A percentile compares a stretch with the other conserved stretches of the same genome.
These are phyloP conservation scores for Daldinia childiae DNA, from an alignment of 495 filamentous ascomycete species.

Conservation along the genomic window DNA sequence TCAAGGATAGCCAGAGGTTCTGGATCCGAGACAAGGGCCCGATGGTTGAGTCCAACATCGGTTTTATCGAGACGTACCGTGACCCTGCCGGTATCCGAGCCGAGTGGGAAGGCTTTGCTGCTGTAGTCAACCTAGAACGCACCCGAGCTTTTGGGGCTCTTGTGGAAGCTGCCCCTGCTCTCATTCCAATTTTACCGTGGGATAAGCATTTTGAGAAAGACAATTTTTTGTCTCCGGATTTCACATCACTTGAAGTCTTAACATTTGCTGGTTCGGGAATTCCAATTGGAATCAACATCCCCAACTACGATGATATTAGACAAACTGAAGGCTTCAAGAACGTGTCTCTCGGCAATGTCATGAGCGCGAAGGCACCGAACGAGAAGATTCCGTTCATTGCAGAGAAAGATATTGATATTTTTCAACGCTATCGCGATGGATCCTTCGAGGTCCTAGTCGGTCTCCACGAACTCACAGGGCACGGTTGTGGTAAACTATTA, in stretches of 20 bases:
- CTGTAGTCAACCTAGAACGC: constrained; percentile 79
- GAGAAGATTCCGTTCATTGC: constrained; percentile 90
- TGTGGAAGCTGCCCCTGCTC: constrained; percentile 78
- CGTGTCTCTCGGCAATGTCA: constrained; percentile 88
- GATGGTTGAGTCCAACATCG: constrained; percentile 88
- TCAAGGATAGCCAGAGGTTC: constrained; percentile 87
- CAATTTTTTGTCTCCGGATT: constrained; percentile 92
- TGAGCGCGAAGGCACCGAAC: constrained; percentile 87
- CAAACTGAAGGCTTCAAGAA: constrained; percentile 98
- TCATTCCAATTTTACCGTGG: constrained; percentile 93
- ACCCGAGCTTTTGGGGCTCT: constrained; percentile 89
- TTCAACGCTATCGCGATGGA: constrained; percentile 78
- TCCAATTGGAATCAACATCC: constrained; percentile 78
- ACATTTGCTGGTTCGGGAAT: constrained; percentile 78
- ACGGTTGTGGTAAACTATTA: constrained; percentile 94
- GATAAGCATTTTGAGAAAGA: constrained; percentile 90
- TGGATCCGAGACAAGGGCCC: constrained; percentile 96
- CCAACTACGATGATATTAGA: constrained; percentile 94
- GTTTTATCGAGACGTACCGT: constrained; percentile 96
- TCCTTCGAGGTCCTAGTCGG: constrained; percentile 97
- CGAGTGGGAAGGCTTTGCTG: constrained; percentile 97
- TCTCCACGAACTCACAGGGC: constrained; percentile 93
- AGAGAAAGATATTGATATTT: constrained; percentile 77
- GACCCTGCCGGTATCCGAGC: constrained; percentile 91
- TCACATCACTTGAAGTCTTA: constrained; percentile 83